Conservation (phyloP, 2,329 filamentous ascomycete genomes). For the Pezicula radicicola region DNA sequence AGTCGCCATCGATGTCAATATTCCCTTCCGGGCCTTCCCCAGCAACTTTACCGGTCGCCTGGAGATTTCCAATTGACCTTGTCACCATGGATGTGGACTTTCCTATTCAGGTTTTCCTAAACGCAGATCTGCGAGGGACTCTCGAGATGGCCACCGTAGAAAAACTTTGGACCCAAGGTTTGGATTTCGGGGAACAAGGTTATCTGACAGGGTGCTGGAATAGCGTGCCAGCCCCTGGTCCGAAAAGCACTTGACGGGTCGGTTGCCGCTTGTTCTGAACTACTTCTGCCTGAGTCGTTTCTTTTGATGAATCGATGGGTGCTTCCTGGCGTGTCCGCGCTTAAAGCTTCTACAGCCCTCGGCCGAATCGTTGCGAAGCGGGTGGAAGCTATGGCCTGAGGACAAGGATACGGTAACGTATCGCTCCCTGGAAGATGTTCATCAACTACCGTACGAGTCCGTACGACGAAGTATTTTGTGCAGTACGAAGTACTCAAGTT, state of each 20-base stretch:
- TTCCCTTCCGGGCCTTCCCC: background rate
- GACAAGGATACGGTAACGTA: too few relatives aligned
- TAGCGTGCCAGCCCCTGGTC: background rate
- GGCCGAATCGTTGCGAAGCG: background rate
- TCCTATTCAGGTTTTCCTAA: background rate
- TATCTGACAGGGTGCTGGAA: background rate
- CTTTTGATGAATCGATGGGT: background rate
- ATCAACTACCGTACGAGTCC: too few relatives aligned
- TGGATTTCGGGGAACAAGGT: conserved; percentile 1
- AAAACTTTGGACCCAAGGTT: background rate
- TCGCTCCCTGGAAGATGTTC: too few relatives aligned
- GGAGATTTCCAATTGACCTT: background rate
- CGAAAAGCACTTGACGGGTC: background rate
- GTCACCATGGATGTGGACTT: background rate
- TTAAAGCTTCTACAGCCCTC: background rate
- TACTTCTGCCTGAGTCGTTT: background rate
- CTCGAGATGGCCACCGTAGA: too few relatives aligned
- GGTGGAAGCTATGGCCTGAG: too few relatives aligned
- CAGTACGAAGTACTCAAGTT: too few relatives aligned
- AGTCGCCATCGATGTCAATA: background rate
- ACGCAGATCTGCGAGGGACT: too few relatives aligned
- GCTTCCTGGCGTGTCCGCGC: background rate
- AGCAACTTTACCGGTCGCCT: background rate
- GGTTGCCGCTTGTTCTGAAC: background rate
- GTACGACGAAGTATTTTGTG: too few relatives aligned